Evolutionary conservation across 495 filamentous ascomycete genomes (phyloP).

Genomic region (Saxophila tyrrhenica): DNA sequence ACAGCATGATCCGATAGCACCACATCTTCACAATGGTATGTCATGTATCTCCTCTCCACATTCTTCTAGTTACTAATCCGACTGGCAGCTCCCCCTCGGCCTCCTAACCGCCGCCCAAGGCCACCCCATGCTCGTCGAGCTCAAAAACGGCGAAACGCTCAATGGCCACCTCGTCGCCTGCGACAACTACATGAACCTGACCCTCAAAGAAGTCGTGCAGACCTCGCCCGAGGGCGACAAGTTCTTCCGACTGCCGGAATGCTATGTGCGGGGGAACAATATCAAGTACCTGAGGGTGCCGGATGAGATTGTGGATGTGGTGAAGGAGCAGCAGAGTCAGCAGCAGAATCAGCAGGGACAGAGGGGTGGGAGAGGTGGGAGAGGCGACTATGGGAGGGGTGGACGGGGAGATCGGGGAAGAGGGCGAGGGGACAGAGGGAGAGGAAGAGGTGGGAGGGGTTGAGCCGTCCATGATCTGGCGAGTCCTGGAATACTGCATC

Average conservation of each 20-base stretch:
- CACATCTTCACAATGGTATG: not conserved
- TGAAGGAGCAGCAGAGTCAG: constrained; percentile 71
- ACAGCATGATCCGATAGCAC: not conserved
- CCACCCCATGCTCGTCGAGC: constrained; percentile 97
- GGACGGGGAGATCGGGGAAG: constrained; percentile 24
- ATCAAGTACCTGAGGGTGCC: constrained; percentile 97
- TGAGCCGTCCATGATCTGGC: too few species aligned
- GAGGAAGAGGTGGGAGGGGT: not conserved
- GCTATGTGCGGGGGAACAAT: constrained; percentile 94
- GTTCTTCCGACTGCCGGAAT: constrained; percentile 82
- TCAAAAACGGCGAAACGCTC: constrained; percentile 95
- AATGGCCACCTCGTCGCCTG: constrained; percentile 93
- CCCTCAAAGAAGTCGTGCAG: constrained; percentile 93
- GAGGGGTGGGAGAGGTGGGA: constrained; percentile 51
- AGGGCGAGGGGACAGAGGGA: not conserved
- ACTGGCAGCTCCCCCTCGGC: constrained; percentile 87
- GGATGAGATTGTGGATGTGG: constrained; percentile 87
- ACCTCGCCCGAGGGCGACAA: constrained; percentile 90
- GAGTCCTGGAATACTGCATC: too few species aligned
- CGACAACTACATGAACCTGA: constrained; percentile 99
- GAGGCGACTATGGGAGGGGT: constrained; percentile 53
- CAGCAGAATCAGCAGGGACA: constrained; percentile 49
- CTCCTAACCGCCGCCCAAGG: constrained; percentile 91
- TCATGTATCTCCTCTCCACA: not conserved
- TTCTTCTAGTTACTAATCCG: constrained; percentile 26